These are phyloP conservation scores for Cymbopogon flexuosus DNA, from an alignment of 202 grass and related monocot genomes.

Conservation along the genomic window DNA sequence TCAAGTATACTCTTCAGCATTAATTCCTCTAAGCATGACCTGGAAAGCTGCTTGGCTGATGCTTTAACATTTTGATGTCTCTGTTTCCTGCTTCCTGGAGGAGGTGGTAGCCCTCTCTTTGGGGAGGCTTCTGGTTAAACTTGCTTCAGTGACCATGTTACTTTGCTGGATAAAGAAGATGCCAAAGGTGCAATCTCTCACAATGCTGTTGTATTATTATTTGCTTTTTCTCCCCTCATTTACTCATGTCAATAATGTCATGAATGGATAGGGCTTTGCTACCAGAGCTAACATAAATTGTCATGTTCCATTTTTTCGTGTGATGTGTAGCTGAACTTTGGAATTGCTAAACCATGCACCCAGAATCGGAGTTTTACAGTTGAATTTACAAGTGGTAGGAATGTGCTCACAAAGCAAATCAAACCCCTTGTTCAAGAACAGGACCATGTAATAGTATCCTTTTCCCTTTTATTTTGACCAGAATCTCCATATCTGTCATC, in stretches of 20 bases:
- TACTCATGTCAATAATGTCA: constrained; percentile 19
- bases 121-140: constrained; percentile 18
- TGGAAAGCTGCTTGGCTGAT: constrained; percentile 18
- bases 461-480: not conserved
- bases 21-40: constrained; percentile 23
- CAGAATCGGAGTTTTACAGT: not conserved
- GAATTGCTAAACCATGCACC: constrained; percentile 23
- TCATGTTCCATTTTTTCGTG: not conserved
- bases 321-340: constrained; percentile 17
- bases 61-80: not conserved
- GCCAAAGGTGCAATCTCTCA: constrained; percentile 18
- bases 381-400: not conserved
- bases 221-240: not conserved
- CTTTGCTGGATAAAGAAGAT: constrained; percentile 22
- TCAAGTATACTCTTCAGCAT: not conserved
- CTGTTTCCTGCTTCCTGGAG: not conserved
- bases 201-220: constrained; percentile 6
- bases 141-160: not conserved
- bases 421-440: not conserved
- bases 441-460: not conserved
- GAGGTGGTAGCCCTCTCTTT: not conserved
- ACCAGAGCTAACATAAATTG: constrained; percentile 8
- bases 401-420: not conserved
- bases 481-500: not conserved
- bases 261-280: not conserved